These are phyloP conservation scores for Aspergillus phoenicis DNA, from an alignment of 2,329 filamentous ascomycete species.

Conservation along the genomic window DNA sequence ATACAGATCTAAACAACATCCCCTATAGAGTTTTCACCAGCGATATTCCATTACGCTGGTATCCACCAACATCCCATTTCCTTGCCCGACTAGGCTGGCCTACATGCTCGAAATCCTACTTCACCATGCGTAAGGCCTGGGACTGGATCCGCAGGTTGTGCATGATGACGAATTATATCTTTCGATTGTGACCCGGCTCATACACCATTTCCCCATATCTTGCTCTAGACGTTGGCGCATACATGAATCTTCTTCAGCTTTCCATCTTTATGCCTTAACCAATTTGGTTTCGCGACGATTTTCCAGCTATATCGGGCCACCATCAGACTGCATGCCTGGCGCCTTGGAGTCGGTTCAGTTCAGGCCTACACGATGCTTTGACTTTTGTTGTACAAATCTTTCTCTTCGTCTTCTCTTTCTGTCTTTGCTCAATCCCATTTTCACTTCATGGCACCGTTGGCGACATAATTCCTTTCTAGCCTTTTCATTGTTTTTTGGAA, in stretches of 20 bases:
- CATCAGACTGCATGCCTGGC: constrained; percentile 31
- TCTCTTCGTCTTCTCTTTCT: constrained; percentile 14
- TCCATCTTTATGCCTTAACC: neutral
- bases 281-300: neutral
- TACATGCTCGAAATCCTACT: constrained; percentile 9
- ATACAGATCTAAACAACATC: constrained; percentile 45
- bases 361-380: constrained; percentile 18
- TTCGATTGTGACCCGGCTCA: neutral
- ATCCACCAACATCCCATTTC: neutral
- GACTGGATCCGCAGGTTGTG: constrained; percentile 24
- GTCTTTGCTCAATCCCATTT: constrained; percentile 12
- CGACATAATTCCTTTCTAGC: constrained; percentile 10
- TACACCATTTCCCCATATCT: neutral
- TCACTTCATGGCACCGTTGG: constrained; percentile 4
- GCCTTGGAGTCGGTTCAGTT: constrained; percentile 27
- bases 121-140: constrained; percentile 16
- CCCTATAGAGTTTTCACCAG: neutral
- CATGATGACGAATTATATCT: constrained; percentile 15
- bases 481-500: constrained; percentile 6
- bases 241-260: constrained; percentile 2
- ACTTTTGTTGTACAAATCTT: constrained; percentile 22
- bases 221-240: constrained; percentile 1
- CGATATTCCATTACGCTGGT: neutral
- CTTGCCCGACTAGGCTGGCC: constrained; percentile 20
- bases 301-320: constrained; percentile 3